Conservation (phyloP, 345 rosid genomes). For the Eucalyptus shirleyi region DNA sequence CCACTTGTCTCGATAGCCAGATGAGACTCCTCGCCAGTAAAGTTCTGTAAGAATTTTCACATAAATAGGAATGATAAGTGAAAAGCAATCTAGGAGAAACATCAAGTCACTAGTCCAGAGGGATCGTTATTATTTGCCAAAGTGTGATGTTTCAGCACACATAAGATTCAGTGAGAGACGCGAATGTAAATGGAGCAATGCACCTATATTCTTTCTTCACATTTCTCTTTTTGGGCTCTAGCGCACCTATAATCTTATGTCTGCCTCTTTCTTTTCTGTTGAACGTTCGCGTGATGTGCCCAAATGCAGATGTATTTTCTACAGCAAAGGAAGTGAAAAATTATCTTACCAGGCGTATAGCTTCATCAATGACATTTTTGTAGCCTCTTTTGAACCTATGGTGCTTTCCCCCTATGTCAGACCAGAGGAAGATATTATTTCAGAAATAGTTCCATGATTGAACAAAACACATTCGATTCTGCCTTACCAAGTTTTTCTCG, state of each 20-base stretch:
- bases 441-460: neutral
- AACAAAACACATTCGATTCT: neutral
- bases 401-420: slow-evolving; percentile 73
- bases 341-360: slow-evolving; percentile 71
- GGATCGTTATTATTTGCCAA: neutral
- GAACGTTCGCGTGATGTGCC: neutral
- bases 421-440: neutral
- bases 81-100: neutral
- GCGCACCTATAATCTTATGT: neutral
- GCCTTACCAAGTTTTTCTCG: slow-evolving; percentile 79
- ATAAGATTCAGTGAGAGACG: neutral
- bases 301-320: neutral
- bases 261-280: neutral
- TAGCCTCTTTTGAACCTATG: slow-evolving; percentile 96
- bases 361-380: slow-evolving; percentile 96
- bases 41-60: slow-evolving; percentile 43
- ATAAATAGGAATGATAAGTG: neutral
- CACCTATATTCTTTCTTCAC: neutral
- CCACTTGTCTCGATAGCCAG: slow-evolving; percentile 98
- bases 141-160: neutral
- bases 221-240: neutral
- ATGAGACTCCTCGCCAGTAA: slow-evolving; percentile 77
- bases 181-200: neutral
- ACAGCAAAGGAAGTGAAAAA: neutral
- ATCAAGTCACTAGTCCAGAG: neutral